These are phyloP conservation scores for Heliocybe sulcata DNA, from an alignment of 1,284 basidiomycete species.

Conservation along the genomic window DNA sequence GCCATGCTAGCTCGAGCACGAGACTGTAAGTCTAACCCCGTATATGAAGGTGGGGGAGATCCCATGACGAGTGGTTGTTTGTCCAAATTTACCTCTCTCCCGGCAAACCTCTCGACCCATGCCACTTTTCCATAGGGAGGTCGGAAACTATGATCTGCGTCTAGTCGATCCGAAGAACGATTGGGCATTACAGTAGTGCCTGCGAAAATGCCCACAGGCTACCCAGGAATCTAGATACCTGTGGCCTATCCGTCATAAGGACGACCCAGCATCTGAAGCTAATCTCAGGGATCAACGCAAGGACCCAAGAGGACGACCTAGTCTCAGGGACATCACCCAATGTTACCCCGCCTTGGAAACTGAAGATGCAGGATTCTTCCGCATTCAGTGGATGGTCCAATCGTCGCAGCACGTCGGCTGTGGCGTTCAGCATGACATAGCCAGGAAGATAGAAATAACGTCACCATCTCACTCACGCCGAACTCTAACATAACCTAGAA, in stretches of 20 bases:
- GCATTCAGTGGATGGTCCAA: neutral
- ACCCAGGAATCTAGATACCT: too few relatives aligned
- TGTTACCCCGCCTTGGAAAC: neutral
- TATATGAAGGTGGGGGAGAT: too few relatives aligned
- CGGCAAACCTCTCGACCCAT: too few relatives aligned
- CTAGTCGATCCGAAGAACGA: too few relatives aligned
- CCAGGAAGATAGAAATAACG: neutral
- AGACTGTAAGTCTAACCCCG: too few relatives aligned
- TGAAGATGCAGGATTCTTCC: neutral
- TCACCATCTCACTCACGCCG: neutral
- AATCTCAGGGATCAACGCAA: neutral
- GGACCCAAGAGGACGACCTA: neutral
- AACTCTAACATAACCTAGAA: conserved; percentile 21
- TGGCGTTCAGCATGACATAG: neutral
- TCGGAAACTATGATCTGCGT: too few relatives aligned
- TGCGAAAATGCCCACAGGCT: too few relatives aligned
- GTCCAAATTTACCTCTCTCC: too few relatives aligned
- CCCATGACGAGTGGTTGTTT: too few relatives aligned
- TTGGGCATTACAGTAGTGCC: too few relatives aligned
- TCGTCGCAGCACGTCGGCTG: neutral
- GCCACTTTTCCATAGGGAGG: too few relatives aligned
- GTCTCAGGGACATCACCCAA: neutral
- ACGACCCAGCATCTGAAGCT: neutral
- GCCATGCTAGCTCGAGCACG: too few relatives aligned
- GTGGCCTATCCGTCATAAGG: neutral